Evolutionary conservation across 2,329 filamentous ascomycete species (phyloP).

Genomic region (Scytalidium lignicola): DNA sequence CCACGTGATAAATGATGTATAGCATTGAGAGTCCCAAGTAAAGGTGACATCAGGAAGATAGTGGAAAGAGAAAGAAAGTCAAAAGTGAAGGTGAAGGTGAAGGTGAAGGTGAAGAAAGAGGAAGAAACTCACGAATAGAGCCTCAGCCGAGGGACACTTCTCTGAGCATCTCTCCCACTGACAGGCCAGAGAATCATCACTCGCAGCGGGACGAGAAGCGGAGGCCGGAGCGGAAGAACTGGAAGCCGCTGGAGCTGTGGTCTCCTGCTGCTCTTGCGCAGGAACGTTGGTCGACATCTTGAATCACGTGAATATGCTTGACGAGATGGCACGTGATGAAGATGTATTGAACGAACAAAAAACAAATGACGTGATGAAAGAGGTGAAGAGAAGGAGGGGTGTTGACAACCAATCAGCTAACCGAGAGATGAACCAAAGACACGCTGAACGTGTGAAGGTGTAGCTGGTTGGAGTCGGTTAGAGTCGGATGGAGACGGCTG

Average conservation of each 20-base stretch:
- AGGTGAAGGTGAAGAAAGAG: slow-evolving; percentile 1
- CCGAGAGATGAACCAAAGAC: too few species aligned
- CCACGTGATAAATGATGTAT: too few species aligned
- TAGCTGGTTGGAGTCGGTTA: too few species aligned
- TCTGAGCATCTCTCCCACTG: slow-evolving; percentile 36
- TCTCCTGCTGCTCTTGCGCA: slow-evolving; percentile 12
- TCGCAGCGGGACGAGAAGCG: slow-evolving; percentile 12
- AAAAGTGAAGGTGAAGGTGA: slow-evolving; percentile 2
- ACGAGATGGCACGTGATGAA: neutral
- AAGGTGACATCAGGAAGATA: too few species aligned
- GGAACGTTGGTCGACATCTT: slow-evolving; percentile 15
- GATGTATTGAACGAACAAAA: too few species aligned
- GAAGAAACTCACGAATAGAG: slow-evolving; percentile 32
- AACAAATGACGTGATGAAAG: neutral
- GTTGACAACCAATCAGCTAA: too few species aligned
- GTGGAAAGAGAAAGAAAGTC: slow-evolving; percentile 7
- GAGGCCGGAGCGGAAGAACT: slow-evolving; percentile 10
- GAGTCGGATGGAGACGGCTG: too few species aligned
- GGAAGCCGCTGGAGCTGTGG: slow-evolving; percentile 8
- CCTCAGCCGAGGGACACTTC: slow-evolving; percentile 31
- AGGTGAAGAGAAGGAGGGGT: too few species aligned
- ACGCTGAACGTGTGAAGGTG: too few species aligned
- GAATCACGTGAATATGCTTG: neutral
- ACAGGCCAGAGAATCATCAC: slow-evolving; percentile 32
- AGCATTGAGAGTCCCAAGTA: too few species aligned